Conservation (phyloP, 371 early-diverging fungal species). For the Zancudomyces culisetae region DNA sequence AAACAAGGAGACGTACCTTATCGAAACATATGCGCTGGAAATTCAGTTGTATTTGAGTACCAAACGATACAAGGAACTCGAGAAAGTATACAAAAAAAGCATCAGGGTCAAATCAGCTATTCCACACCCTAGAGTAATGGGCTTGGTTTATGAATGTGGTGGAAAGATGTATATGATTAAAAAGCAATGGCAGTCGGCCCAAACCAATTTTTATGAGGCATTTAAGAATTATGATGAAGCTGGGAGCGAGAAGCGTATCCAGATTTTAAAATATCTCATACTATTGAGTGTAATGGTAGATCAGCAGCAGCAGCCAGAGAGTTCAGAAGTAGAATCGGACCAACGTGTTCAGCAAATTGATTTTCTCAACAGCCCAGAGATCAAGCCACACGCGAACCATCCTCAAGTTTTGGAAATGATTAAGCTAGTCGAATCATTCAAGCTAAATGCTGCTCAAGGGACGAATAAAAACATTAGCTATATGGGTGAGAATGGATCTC, state of each 20-base stretch:
- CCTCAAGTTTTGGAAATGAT: conserved; percentile 81
- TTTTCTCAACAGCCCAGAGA: conserved; percentile 91
- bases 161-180: conserved; percentile 96
- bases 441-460: no score
- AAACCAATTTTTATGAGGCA: conserved; percentile 86
- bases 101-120: conserved; percentile 77
- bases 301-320: no score
- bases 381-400: conserved; percentile 85
- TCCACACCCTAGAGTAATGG: conserved; percentile 91
- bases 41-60: conserved; percentile 77
- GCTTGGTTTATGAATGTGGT: conserved; percentile 88
- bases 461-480: conserved; percentile 69
- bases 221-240: conserved; percentile 96
- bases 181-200: conserved; percentile 81
- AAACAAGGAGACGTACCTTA: not conserved
- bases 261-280: conserved; percentile 84
- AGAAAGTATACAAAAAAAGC: conserved; percentile 52
- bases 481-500: conserved; percentile 48
- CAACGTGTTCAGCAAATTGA: no score
- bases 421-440: conserved; percentile 70
- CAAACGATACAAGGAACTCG: conserved; percentile 53
- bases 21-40: conserved; percentile 28
- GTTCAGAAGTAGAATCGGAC: conserved; percentile 72
- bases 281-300: conserved; percentile 88
- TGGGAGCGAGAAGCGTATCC: conserved; percentile 76